Base-by-base conservation (phyloP, 305 asterid species). In the Coffea humblotiana region DNA sequence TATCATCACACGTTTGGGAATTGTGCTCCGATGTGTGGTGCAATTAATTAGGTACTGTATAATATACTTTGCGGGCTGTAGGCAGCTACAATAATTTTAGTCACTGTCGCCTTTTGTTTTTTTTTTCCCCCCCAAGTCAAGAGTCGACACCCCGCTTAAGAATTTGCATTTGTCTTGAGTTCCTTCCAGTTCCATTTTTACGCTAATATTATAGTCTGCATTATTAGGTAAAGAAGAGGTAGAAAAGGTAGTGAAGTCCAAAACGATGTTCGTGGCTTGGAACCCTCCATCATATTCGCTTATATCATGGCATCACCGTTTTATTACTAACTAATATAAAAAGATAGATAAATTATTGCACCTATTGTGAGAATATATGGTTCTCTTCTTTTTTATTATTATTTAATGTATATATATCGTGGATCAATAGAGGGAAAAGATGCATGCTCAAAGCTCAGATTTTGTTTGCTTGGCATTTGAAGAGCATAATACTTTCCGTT, bases 221-320 rank as follows among this genome's bases (percentile, higher is more conserved):
- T 76, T 76, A 48, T 63, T 25, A 37, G 52, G 63, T 14, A 32
- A 32, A 32, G 54, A 43, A 56, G 63, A 68, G 56, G 54, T n/a
- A 43, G 71, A 48, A 15, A 78, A 69, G 67, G 63, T 19, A 47
- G n/a, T 70, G 75, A 80, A 77, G 60, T 70, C 72, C 78, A 80
- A 67, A 40, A 40, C 66, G 8, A 19, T 63, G 72, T 64, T 56
- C 70, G 78, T 82, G 87, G 80, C 71, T 68, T 40, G 40, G 43
- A 71, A 72, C 58, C 43, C 47, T 63, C 27, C 40, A 71, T 40
- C 37, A 25, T 77, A 19, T 73, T 13, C 74, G 54, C 14, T 32
- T 32, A 32, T 32, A 32, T 32, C 32, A 32, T 32, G 32, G 32
- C 32, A 32, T 32, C 32, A 32, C 32, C 32, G 32, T 32, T 32